phyloP scores from a whole-genome alignment of 176 grass and related monocot species.

The Microstegium vimineum region DNA sequence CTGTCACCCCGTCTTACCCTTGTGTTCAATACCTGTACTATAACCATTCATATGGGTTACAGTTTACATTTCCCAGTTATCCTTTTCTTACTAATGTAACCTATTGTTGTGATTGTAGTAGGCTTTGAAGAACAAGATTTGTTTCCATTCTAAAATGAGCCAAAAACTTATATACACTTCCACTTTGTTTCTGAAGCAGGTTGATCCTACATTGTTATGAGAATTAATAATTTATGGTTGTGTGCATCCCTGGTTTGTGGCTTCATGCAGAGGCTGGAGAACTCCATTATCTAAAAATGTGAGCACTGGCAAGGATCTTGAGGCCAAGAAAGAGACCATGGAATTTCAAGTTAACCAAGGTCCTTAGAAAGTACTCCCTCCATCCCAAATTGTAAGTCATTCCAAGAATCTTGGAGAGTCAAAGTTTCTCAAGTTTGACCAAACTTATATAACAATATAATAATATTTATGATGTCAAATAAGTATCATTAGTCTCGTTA shows the following conservation, averaged over 20 bases:
- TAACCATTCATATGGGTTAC: not conserved
- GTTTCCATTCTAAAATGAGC: not conserved
- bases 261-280: not conserved
- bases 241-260: not conserved
- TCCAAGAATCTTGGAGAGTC: no score
- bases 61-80: not conserved
- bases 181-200: not conserved
- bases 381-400: no score
- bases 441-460: no score
- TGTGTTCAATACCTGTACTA: not conserved
- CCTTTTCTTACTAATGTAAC: not conserved
- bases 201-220: not conserved
- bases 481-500: no score
- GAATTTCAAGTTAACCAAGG: not conserved
- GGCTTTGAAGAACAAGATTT: not conserved
- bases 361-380: not conserved
- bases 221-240: not conserved
- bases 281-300: not conserved
- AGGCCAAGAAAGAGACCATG: no score
- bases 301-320: not conserved
- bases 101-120: not conserved
- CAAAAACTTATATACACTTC: not conserved
- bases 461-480: no score
- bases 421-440: no score
- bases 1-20: not conserved